Percentiles rank a stretch among this genome's conserved stretches.
Evolutionary conservation across 306 rosid genomes (phyloP).

Genomic region (Cicer yamashitae): DNA sequence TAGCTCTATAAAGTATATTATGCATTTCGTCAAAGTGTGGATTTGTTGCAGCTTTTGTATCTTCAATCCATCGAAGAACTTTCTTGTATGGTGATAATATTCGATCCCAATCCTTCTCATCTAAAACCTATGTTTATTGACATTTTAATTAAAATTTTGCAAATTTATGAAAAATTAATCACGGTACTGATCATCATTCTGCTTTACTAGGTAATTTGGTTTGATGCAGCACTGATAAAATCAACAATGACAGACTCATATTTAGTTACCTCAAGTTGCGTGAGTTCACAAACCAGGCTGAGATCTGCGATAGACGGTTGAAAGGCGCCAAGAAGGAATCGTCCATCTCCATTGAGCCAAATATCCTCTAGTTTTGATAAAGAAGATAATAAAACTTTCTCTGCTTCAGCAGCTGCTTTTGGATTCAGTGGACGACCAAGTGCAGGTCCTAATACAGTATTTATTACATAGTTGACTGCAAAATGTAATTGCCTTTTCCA

Average conservation of each 20-base stretch:
- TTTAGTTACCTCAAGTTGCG: slow-evolving; percentile 80
- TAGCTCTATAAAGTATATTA: slow-evolving; percentile 60
- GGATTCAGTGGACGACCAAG: slow-evolving; percentile 60
- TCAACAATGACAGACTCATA: slow-evolving; percentile 9
- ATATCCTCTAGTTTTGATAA: slow-evolving; percentile 70
- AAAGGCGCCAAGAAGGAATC: slow-evolving; percentile 65
- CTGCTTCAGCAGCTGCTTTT: slow-evolving; percentile 73
- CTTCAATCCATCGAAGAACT: slow-evolving; percentile 77
- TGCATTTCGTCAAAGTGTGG: slow-evolving; percentile 81
- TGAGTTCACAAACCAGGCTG: slow-evolving; percentile 81
- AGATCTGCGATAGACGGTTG: slow-evolving; percentile 86
- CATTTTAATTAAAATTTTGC: slow-evolving; percentile 18
- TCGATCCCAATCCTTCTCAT: slow-evolving; percentile 64
- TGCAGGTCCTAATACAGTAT: slow-evolving; percentile 71
- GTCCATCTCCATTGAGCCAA: slow-evolving; percentile 77
- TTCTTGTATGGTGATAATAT: slow-evolving; percentile 79
- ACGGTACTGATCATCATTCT: slow-evolving; percentile 10
- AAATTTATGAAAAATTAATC: slow-evolving; percentile 15
- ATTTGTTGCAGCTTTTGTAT: slow-evolving; percentile 72
- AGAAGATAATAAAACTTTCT: slow-evolving; percentile 63
- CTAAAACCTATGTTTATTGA: slow-evolving; percentile 60
- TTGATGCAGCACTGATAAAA: slow-evolving; percentile 21
- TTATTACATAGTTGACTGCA: slow-evolving; percentile 59
- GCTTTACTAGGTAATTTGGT: slow-evolving; percentile 25
- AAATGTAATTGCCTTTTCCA: slow-evolving; percentile 28